Evolutionary conservation across 768 basidiomycete genomes (phyloP).

Genomic region (Boletus vermiculosoides): DNA sequence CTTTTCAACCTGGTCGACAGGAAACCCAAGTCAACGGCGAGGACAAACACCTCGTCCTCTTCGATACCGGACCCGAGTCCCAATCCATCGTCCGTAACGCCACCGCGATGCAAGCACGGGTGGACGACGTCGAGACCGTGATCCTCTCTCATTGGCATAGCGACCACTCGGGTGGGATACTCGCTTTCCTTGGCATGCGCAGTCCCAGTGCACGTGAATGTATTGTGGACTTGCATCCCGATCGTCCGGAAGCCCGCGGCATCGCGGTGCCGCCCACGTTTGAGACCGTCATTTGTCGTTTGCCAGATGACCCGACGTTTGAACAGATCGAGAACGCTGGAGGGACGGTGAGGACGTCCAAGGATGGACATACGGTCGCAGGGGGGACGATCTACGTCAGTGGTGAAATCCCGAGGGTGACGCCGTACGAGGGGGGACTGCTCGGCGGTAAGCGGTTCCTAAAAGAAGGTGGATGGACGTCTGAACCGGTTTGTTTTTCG

Average conservation of each 20-base stretch:
- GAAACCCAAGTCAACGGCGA: constrained; percentile 54
- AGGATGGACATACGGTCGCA: constrained; percentile 64
- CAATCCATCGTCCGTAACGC: constrained; percentile 73
- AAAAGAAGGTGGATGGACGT: constrained; percentile 42
- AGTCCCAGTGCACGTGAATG: constrained; percentile 32
- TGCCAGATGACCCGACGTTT: constrained; percentile 73
- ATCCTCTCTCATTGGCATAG: constrained; percentile 81
- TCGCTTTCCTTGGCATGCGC: constrained; percentile 58
- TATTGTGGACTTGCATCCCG: constrained; percentile 73
- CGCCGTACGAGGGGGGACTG: constrained; percentile 66
- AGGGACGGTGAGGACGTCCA: constrained; percentile 54
- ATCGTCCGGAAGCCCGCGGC: constrained; percentile 69
- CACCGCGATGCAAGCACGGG: constrained; percentile 53
- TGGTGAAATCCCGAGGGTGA: constrained; percentile 74
- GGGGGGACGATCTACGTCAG: constrained; percentile 70
- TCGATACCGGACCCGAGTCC: constrained; percentile 84
- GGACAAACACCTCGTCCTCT: constrained; percentile 55
- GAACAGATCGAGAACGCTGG: constrained; percentile 56
- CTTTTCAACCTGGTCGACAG: constrained; percentile 38
- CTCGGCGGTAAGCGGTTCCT: constrained; percentile 66
- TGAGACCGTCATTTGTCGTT: constrained; percentile 54
- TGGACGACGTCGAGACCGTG: constrained; percentile 56
- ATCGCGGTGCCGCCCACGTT: constrained; percentile 64
- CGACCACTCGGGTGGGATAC: constrained; percentile 73
- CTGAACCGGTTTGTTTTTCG: constrained; percentile 48